Evolutionary conservation across 768 basidiomycete species (phyloP), one percentile per base, ranked within the genome.

Genomic region (Dacryopinax spathularia): DNA sequence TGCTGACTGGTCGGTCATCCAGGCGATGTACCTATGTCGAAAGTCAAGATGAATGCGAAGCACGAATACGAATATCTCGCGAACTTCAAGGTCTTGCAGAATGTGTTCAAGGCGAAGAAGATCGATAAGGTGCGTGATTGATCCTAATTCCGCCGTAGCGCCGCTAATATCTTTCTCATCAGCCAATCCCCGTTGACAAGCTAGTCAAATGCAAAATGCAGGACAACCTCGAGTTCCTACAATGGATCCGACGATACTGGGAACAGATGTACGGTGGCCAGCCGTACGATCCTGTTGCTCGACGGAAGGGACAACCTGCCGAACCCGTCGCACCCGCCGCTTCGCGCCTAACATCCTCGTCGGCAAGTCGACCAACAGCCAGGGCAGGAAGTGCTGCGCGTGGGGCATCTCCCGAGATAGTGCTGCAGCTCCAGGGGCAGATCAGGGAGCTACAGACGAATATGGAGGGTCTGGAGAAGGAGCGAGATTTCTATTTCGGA

Each of bases 171-270:
- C 22, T 34, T 16, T 2, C 31, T 22, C 15, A 33, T 10, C 68
- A 96, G 91, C 94, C 94, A 29, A 93, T 99, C 73, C 89, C 82
- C 6, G 88, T 99, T n/a, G 95, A 98, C 69, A 87, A 81, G 70
- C 84, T 99, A 35, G 84, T 90, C 59, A 94, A 94, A 76, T 99
- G 96, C 79, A 98, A 97, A 79, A 98, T 98, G 94, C 95, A 97
- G 87, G 96, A 98, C 75, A 99, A 99, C 75, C 86, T 99, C 68
- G 96, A 99, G 72, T 98, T 99, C 78, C 74, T 94, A 63, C 96
- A 99, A 75, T 99, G 95, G 95, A 81, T 91, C 70, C 92, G 92
- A 72, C 87, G 88, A 25, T 97, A 87, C 75, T 98, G 96, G 95
- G 93, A 98, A 70, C 75, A 82, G 29, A 91, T 94, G 78, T 93